Evolutionary conservation across 2,329 filamentous ascomycete species (phyloP).

Genomic region (Hymenoscyphus scutula): DNA sequence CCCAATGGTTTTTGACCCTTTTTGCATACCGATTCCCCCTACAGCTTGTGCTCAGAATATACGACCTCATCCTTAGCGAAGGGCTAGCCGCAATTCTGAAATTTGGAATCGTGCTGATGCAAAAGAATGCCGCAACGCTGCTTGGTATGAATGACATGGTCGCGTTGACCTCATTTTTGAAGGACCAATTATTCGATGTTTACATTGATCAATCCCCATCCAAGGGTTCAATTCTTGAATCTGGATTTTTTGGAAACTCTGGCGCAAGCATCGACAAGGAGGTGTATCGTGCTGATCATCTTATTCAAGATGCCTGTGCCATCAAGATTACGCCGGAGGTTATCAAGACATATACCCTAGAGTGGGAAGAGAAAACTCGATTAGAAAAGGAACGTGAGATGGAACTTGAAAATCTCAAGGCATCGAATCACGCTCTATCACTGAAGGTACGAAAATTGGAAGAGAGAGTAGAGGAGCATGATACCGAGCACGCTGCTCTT

Average conservation of each 20-base stretch:
- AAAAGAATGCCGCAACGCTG: constrained; percentile 79
- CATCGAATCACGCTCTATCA: constrained; percentile 64
- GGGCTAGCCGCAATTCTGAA: constrained; percentile 90
- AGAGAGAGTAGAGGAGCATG: constrained; percentile 81
- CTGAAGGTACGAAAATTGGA: constrained; percentile 80
- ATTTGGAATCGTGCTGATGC: constrained; percentile 94
- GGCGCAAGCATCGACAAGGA: constrained; percentile 90
- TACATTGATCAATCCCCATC: constrained; percentile 95
- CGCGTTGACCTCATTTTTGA: constrained; percentile 82
- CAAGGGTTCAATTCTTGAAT: constrained; percentile 89
- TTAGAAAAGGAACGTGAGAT: constrained; percentile 76
- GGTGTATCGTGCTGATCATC: constrained; percentile 88
- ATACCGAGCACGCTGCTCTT: constrained; percentile 85
- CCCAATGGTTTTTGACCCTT: constrained; percentile 98
- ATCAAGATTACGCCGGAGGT: constrained; percentile 81
- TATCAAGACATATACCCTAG: constrained; percentile 73
- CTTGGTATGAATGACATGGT: constrained; percentile 89
- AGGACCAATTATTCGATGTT: constrained; percentile 91
- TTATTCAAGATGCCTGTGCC: constrained; percentile 89
- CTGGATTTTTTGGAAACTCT: constrained; percentile 93
- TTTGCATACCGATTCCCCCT: constrained; percentile 97
- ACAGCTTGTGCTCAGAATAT: constrained; percentile 92
- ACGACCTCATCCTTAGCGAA: constrained; percentile 91
- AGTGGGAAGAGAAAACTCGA: constrained; percentile 93
- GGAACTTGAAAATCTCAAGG: constrained; percentile 73